Percentiles rank a stretch among this genome's conserved stretches.
These are phyloP conservation scores for Paramecium sexaurelia DNA, from an alignment of 73 alveolate species.

Conservation along the genomic window DNA sequence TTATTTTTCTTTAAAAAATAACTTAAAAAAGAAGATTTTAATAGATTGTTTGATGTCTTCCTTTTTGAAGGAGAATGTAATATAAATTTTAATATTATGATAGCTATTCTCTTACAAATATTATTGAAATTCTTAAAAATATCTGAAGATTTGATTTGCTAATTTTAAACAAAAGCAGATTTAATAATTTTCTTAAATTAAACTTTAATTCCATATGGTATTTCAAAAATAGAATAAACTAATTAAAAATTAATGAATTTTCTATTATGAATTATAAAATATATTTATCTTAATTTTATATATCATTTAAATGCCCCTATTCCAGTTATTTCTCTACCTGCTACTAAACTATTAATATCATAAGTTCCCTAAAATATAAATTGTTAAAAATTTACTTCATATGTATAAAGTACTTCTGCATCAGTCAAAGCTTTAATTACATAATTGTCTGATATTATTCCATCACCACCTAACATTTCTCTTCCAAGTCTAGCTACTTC, in stretches of 20 bases:
- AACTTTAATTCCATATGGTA: constrained; percentile 18
- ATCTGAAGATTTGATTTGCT: neutral
- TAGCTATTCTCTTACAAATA: neutral
- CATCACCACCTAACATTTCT: constrained; percentile 90
- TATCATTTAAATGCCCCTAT: constrained; percentile 71
- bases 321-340: constrained; percentile 75
- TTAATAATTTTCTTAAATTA: neutral
- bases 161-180: constrained; percentile 7
- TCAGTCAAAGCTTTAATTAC: constrained; percentile 81
- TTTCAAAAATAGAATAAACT: neutral
- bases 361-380: constrained; percentile 68
- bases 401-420: constrained; percentile 86
- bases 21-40: neutral
- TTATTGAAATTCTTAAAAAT: constrained; percentile 11
- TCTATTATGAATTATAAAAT: neutral
- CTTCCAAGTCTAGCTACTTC: constrained; percentile 80
- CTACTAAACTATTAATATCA: constrained; percentile 71
- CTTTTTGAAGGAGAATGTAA: constrained; percentile 53
- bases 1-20: neutral
- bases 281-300: neutral
- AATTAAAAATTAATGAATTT: constrained; percentile 9
- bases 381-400: constrained; percentile 72
- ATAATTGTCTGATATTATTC: constrained; percentile 79
- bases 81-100: too few relatives aligned
- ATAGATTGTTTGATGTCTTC: neutral